Evolutionary conservation across 2,329 filamentous ascomycete genomes (phyloP).

Genomic region (Hypomyces perniciosus): DNA sequence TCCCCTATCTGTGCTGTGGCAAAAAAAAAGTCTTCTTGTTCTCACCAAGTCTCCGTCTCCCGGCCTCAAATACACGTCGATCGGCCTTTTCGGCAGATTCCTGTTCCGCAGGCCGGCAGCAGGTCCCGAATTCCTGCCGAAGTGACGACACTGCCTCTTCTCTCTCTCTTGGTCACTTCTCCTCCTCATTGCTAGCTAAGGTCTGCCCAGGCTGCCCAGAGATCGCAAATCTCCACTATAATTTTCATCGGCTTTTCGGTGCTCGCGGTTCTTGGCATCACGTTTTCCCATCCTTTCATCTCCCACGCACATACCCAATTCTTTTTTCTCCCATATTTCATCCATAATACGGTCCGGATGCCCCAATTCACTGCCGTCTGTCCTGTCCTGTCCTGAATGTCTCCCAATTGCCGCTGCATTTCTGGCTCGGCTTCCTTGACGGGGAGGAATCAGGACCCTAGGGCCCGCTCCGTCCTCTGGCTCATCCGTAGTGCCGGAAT

Average conservation of each 20-base stretch:
- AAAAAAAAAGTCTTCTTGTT: background rate
- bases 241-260: no score
- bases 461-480: constrained; percentile 9
- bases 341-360: no score
- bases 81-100: background rate
- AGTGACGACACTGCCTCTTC: constrained; percentile 8
- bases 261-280: no score
- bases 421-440: constrained; percentile 10
- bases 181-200: no score
- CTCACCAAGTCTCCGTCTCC: background rate
- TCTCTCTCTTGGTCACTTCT: background rate
- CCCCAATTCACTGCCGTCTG: no score
- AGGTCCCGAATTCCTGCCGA: background rate
- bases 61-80: background rate
- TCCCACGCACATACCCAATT: no score
- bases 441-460: constrained; percentile 5
- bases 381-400: constrained; percentile 3
- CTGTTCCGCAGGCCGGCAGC: background rate
- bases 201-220: no score
- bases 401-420: constrained; percentile 6
- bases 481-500: constrained; percentile 4
- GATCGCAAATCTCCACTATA: no score
- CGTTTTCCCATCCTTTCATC: no score
- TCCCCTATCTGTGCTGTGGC: background rate
- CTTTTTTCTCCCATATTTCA: no score